Conservation (phyloP, 2,329 filamentous ascomycete species). For the Hirsutella thompsonii region DNA sequence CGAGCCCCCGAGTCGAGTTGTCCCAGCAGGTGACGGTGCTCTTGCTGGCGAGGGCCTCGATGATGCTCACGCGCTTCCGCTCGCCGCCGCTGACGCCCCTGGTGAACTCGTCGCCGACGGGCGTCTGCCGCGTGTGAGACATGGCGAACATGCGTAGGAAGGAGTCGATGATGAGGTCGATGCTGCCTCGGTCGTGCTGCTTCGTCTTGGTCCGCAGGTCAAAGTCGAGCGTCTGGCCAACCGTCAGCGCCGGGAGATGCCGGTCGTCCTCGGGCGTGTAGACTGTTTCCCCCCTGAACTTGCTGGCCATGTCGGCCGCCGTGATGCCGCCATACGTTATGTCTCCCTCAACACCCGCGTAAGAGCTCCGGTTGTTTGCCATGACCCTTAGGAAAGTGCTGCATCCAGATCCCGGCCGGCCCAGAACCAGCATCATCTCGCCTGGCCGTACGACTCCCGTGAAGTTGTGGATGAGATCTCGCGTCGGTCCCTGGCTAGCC, state of each 20-base stretch:
- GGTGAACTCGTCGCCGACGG: conserved; percentile 57
- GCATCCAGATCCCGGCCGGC: conserved; percentile 55
- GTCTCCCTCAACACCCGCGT: conserved; percentile 49
- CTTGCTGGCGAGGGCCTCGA: conserved; percentile 48
- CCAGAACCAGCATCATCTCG: conserved; percentile 56
- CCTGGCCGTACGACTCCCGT: conserved; percentile 59
- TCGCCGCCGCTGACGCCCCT: conserved; percentile 50
- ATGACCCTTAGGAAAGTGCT: conserved; percentile 61
- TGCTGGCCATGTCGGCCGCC: conserved; percentile 30
- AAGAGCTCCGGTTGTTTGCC: conserved; percentile 55
- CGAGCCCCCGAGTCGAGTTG: conserved; percentile 59
- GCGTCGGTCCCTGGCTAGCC: conserved; percentile 41
- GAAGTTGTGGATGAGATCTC: conserved; percentile 51
- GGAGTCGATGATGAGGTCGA: conserved; percentile 5
- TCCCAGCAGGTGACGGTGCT: conserved; percentile 60
- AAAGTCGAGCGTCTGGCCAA: conserved; percentile 53
- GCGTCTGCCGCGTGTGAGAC: conserved; percentile 54
- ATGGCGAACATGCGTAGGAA: conserved; percentile 58
- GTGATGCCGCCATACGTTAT: conserved; percentile 46
- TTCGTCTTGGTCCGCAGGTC: conserved; percentile 54
- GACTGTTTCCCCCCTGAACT: conserved; percentile 49
- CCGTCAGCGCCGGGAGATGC: conserved; percentile 57
- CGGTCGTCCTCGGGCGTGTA: conserved; percentile 58
- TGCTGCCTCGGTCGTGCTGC: conserved; percentile 13
- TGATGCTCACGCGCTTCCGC: conserved; percentile 63